Conservation (phyloP, 768 basidiomycete genomes). For the Tulasnella sp. region DNA sequence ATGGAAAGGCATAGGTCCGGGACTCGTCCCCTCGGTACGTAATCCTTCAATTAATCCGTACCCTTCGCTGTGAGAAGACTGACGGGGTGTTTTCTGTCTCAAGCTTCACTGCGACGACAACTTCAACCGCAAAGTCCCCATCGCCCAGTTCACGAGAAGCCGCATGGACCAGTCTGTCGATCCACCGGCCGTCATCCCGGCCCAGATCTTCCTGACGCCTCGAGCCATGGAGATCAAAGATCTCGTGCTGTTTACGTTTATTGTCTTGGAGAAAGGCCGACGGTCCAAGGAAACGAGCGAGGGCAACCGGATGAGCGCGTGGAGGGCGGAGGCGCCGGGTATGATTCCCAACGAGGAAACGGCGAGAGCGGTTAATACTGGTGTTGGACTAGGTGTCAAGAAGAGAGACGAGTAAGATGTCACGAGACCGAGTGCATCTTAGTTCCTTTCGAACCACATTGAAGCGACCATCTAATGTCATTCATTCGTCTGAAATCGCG, state of each 20-base stretch:
- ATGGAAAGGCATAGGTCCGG: constrained; percentile 33
- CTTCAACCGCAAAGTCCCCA: constrained; percentile 22
- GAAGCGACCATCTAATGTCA: too few species aligned
- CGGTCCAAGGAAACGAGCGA: constrained; percentile 25
- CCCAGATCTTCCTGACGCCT: constrained; percentile 25
- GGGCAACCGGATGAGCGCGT: constrained; percentile 10
- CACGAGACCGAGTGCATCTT: too few species aligned
- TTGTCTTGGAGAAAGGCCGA: constrained; percentile 33
- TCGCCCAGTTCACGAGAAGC: constrained; percentile 30
- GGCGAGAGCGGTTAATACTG: not conserved
- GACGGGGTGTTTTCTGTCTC: not conserved
- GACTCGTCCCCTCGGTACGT: constrained; percentile 28
- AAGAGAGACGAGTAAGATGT: not conserved
- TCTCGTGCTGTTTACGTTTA: constrained; percentile 31
- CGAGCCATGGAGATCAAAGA: constrained; percentile 30
- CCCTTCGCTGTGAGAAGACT: not conserved
- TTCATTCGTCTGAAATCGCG: too few species aligned
- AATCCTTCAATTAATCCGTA: too few species aligned
- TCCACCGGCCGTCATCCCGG: constrained; percentile 21
- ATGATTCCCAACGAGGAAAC: not conserved
- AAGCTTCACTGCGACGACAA: constrained; percentile 30
- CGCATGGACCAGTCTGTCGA: constrained; percentile 19
- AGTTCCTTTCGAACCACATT: too few species aligned
- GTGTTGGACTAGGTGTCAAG: not conserved
- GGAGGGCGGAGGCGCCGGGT: not conserved